Conservation (phyloP, 139 green algal genomes). For the Coccomyxa sp. region DNA sequence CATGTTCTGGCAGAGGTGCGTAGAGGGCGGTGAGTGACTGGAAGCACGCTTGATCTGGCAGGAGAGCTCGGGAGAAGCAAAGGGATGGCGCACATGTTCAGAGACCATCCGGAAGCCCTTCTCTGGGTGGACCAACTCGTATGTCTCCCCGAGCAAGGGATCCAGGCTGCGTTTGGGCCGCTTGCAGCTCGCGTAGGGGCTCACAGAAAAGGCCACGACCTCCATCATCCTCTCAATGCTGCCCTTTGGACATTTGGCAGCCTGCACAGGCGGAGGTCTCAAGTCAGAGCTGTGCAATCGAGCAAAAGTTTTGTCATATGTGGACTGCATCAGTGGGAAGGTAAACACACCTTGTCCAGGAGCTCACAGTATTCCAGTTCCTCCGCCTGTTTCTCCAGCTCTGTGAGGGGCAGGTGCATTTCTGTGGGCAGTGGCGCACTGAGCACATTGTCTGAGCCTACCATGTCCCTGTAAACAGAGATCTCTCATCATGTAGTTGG, state of each 20-base stretch:
- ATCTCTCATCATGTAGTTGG: not conserved
- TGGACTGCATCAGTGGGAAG: not conserved
- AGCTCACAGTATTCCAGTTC: constrained; percentile 3
- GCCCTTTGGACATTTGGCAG: not conserved
- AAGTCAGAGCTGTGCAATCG: not conserved
- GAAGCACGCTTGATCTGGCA: no score
- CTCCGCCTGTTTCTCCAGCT: not conserved
- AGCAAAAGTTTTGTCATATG: not conserved
- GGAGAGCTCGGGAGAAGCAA: not conserved
- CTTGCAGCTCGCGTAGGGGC: not conserved
- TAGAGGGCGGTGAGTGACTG: no score
- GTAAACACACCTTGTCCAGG: not conserved
- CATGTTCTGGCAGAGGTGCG: no score
- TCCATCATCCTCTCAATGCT: not conserved
- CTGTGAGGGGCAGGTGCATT: constrained; percentile 1
- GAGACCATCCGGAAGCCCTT: not conserved
- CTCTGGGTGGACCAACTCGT: not conserved
- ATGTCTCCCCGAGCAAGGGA: constrained; percentile 6
- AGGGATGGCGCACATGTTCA: not conserved
- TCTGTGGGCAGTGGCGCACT: not conserved
- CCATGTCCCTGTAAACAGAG: not conserved
- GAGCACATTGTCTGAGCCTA: not conserved
- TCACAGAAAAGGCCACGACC: not conserved
- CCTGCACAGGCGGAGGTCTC: not conserved
- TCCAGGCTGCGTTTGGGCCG: not conserved